A percentile compares a stretch with the other conserved stretches of the same genome.
Evolutionary conservation across 2,329 filamentous ascomycete species (phyloP).

Genomic region (Paracorniculantispora psalliotae): DNA sequence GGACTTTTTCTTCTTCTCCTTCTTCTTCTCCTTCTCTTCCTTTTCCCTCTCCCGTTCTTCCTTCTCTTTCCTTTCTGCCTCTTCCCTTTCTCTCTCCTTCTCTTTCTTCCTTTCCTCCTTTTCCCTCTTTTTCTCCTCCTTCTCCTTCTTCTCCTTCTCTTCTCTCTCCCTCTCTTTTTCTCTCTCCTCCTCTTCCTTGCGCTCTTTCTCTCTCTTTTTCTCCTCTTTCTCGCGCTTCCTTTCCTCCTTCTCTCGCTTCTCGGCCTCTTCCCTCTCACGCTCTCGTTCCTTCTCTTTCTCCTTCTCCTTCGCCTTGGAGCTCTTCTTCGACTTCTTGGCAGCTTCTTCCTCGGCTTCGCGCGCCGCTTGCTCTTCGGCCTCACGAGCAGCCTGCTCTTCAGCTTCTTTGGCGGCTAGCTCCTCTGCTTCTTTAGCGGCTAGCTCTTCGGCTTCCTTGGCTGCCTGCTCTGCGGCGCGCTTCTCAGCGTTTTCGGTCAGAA

Average conservation of each 20-base stretch:
- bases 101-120: conserved; percentile 20
- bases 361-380: conserved; percentile 19
- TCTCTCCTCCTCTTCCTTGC: conserved; percentile 16
- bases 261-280: conserved; percentile 14
- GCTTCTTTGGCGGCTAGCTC: conserved; percentile 22
- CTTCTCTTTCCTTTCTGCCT: conserved; percentile 9
- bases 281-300: conserved; percentile 22
- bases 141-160: conserved; percentile 19
- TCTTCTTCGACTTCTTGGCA: conserved; percentile 27
- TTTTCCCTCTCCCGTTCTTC: conserved; percentile 22
- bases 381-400: conserved; percentile 22
- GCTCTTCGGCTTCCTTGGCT: conserved; percentile 23
- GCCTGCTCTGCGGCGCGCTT: conserved; percentile 20
- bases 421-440: conserved; percentile 27
- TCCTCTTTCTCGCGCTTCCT: conserved; percentile 6
- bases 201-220: conserved; percentile 12
- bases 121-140: conserved; percentile 21
- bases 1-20: conserved; percentile 22
- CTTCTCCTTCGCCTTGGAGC: conserved; percentile 34
- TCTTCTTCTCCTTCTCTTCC: conserved; percentile 21
- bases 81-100: conserved; percentile 17
- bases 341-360: conserved; percentile 28
- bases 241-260: conserved; percentile 21
- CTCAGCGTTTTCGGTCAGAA: conserved; percentile 18
- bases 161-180: conserved; percentile 15